phyloP scores from a whole-genome alignment of 2,329 filamentous ascomycete species.

The Alternaria postmessia region DNA sequence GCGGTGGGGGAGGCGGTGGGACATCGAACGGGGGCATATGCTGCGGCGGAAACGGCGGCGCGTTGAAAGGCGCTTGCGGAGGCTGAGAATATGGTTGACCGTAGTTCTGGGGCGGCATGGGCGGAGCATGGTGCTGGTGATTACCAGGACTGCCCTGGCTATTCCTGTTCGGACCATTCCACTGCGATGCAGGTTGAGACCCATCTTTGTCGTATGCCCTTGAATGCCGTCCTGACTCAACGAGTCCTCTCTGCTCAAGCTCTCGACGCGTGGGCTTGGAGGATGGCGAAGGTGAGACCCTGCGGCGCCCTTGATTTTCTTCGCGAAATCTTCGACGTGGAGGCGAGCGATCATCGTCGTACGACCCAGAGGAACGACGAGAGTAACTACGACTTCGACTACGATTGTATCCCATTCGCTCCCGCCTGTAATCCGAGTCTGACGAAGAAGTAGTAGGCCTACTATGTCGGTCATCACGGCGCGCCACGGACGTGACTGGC shows the following conservation, averaged over 20 bases:
- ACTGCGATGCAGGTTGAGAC: constrained; percentile 20
- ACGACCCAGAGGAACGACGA: constrained; percentile 25
- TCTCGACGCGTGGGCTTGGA: neutral
- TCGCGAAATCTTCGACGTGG: constrained; percentile 25
- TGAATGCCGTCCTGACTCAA: constrained; percentile 18
- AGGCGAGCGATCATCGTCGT: constrained; percentile 16
- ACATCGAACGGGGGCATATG: constrained; percentile 23
- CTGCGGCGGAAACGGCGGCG: constrained; percentile 30
- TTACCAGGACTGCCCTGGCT: constrained; percentile 12
- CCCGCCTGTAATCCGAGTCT: constrained; percentile 22
- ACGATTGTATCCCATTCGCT: constrained; percentile 15
- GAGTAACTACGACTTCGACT: constrained; percentile 25
- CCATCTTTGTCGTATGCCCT: constrained; percentile 15
- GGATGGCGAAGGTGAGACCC: constrained; percentile 13
- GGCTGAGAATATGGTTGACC: constrained; percentile 19
- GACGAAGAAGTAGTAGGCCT: constrained; percentile 21
- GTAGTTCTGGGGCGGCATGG: constrained; percentile 11
- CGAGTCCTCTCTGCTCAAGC: constrained; percentile 16
- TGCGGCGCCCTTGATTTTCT: constrained; percentile 19
- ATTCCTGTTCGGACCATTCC: constrained; percentile 16
- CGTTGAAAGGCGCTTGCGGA: constrained; percentile 25
- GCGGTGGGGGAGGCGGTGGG: constrained; percentile 31
- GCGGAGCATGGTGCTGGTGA: constrained; percentile 15
- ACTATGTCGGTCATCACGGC: constrained; percentile 16
- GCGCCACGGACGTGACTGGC: constrained; percentile 11